Percentiles rank a stretch among this genome's conserved stretches.
phyloP scores from a whole-genome alignment of 179 eudicot species.

The Beta corolliflora region DNA sequence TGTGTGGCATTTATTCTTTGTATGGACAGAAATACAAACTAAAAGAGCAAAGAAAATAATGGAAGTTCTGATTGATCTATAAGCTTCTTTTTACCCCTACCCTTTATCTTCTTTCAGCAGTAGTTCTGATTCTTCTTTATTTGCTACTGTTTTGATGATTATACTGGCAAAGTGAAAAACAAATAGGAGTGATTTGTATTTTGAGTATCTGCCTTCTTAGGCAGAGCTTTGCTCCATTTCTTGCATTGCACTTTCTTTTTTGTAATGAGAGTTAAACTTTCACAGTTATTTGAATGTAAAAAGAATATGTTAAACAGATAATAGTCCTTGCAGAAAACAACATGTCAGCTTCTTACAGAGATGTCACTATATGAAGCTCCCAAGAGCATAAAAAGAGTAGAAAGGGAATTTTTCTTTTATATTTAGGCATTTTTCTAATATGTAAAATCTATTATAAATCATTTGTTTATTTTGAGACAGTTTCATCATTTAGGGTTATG shows the following conservation, averaged over 20 bases:
- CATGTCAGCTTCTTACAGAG: conserved; percentile 30
- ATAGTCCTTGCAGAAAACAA: conserved; percentile 22
- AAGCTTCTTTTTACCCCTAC: conserved; percentile 19
- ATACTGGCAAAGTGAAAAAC: conserved; percentile 23
- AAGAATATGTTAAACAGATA: conserved; percentile 19
- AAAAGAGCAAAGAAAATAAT: conserved; percentile 20
- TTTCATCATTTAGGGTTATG: background rate
- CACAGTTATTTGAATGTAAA: background rate
- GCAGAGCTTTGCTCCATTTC: conserved; percentile 26
- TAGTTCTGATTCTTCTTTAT: conserved; percentile 30
- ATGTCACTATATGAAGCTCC: conserved; percentile 10
- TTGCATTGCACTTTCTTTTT: conserved; percentile 23
- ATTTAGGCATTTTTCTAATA: background rate
- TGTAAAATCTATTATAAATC: too few species aligned
- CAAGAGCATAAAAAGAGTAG: conserved; percentile 8
- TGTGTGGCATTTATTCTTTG: conserved; percentile 13
- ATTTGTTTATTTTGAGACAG: background rate
- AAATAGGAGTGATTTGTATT: conserved; percentile 19
- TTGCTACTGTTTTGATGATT: conserved; percentile 32
- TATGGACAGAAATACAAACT: conserved; percentile 23
- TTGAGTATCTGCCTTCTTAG: conserved; percentile 5
- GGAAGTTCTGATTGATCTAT: conserved; percentile 23
- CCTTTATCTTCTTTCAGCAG: conserved; percentile 21
- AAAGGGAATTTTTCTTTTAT: background rate
- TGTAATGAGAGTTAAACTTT: conserved; percentile 21